A percentile compares a stretch with the other conserved stretches of the same genome.
Evolutionary conservation across 2,329 filamentous ascomycete genomes (phyloP).

Genomic region (Trichophyton mentagrophytes): DNA sequence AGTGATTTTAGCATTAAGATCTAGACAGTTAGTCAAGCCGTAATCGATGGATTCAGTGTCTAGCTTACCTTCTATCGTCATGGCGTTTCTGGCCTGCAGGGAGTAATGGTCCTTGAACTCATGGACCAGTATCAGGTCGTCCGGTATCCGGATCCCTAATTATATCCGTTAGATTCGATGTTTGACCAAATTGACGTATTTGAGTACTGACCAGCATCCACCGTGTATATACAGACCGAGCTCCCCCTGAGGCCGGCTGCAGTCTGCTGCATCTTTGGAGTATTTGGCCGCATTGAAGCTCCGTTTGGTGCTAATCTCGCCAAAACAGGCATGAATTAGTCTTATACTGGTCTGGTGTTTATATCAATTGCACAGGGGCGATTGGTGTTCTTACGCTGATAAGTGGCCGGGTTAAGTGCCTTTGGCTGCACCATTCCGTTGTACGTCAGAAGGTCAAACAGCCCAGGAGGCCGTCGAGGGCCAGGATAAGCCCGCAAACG

Average conservation of each 20-base stretch:
- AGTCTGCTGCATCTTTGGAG: background rate
- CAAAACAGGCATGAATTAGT: background rate
- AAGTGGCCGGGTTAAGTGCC: conserved; percentile 13
- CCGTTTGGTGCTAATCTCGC: conserved; percentile 7
- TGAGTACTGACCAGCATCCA: background rate
- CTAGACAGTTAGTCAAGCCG: conserved; percentile 5
- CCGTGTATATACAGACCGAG: background rate
- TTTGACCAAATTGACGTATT: background rate
- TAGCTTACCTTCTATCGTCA: conserved; percentile 12
- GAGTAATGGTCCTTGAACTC: conserved; percentile 17
- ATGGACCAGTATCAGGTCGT: conserved; percentile 18
- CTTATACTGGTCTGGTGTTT: background rate
- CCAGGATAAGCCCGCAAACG: conserved; percentile 12
- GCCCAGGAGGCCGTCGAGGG: conserved; percentile 8
- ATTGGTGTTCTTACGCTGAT: conserved; percentile 9
- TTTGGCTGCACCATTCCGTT: conserved; percentile 12
- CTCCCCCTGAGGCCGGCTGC: background rate
- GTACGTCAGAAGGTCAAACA: conserved; percentile 14
- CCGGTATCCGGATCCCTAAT: conserved; percentile 11
- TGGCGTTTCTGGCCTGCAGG: conserved; percentile 14
- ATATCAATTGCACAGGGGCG: background rate
- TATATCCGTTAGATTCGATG: background rate
- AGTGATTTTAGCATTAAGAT: conserved; percentile 16
- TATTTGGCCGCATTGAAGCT: conserved; percentile 13
- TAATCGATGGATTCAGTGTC: background rate